Base-by-base conservation (phyloP, 805 yeast species). In the Metschnikowia similis region DNA sequence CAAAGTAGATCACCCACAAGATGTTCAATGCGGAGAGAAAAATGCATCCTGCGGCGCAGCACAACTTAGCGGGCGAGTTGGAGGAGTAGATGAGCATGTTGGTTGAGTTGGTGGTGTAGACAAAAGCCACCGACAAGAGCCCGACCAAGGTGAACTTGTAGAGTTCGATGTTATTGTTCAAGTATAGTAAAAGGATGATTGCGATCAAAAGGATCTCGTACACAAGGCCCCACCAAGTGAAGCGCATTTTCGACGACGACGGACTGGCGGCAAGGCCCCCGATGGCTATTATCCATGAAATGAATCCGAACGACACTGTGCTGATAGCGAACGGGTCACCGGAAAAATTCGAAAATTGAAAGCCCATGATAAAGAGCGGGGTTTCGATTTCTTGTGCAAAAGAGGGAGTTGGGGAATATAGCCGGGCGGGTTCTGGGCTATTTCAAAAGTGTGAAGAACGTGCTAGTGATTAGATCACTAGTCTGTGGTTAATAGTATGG, bases 141-240 rank as follows among this genome's bases (percentile, higher is more conserved):
- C 84, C 81, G 36, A 82, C 78, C 37, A 83, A 63, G 36, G 82
- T 75, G 53, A 73, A 68, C 58, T 85, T 80, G 70, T 94, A 89
- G 52, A 80, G 75, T 62, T 87, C 89, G 52, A 89, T 73, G 40
- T 82, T 69, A 66, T 86, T 84, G 60, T 65, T 82, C 62, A 66
- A 76, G 67, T 79, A 89, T 55, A 82, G 72, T 49, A 74, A 58
- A 38, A 77, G 75, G 52, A 80, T 75, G 17, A 74, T 64, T 5
- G 81, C 57, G 17, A 87, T 75, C 38, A 89, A 57, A 30, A 88
- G 54, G 17, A 90, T 71, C 67, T 92, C 84, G 63, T 82, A 94
- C 2, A 87, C 91, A 6, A 94, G 66, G 1, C 96, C 96, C 99
- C 99, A 94, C 99, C 99, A 92, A 4, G 94, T 81, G 67, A 92